Conservation (phyloP, 208 protist species). For the Angomonas deanei region DNA sequence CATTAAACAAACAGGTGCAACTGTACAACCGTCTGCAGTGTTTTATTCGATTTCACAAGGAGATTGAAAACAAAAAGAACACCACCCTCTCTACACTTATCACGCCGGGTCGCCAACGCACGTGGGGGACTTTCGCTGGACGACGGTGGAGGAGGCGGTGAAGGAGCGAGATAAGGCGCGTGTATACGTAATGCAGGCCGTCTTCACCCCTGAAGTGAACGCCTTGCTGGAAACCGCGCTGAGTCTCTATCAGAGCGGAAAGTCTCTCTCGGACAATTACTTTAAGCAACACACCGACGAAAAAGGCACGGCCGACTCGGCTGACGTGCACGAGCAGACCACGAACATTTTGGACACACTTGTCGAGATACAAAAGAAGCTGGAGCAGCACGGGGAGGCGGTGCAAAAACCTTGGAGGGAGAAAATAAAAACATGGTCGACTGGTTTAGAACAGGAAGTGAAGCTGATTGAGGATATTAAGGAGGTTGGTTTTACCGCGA, state of each 20-base stretch:
- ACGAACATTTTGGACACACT: slow-evolving; percentile 55
- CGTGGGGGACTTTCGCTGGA: slow-evolving; percentile 33
- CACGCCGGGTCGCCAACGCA: not conserved
- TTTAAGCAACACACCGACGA: slow-evolving; percentile 30
- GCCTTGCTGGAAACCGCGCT: slow-evolving; percentile 32
- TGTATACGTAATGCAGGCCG: slow-evolving; percentile 27
- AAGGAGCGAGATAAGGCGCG: slow-evolving; percentile 38
- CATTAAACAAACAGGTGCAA: slow-evolving; percentile 26
- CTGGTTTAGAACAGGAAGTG: not conserved
- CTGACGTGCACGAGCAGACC: slow-evolving; percentile 9
- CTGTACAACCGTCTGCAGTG: slow-evolving; percentile 58
- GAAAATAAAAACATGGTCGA: slow-evolving; percentile 23
- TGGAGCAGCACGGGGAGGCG: slow-evolving; percentile 23
- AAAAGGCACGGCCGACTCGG: slow-evolving; percentile 4
- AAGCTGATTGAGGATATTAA: slow-evolving; percentile 42
- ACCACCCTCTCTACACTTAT: not conserved
- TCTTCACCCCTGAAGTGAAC: slow-evolving; percentile 43
- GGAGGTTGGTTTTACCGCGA: slow-evolving; percentile 51
- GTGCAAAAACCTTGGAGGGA: slow-evolving; percentile 32
- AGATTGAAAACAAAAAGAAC: slow-evolving; percentile 1
- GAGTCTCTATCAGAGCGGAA: slow-evolving; percentile 53
- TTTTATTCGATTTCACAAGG: slow-evolving; percentile 16
- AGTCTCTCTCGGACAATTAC: slow-evolving; percentile 52
- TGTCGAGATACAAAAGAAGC: slow-evolving; percentile 40
- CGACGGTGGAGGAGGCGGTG: slow-evolving; percentile 36